Base-by-base conservation (phyloP, 805 yeast genomes). In the Wickerhamomyces chaumierensis region DNA sequence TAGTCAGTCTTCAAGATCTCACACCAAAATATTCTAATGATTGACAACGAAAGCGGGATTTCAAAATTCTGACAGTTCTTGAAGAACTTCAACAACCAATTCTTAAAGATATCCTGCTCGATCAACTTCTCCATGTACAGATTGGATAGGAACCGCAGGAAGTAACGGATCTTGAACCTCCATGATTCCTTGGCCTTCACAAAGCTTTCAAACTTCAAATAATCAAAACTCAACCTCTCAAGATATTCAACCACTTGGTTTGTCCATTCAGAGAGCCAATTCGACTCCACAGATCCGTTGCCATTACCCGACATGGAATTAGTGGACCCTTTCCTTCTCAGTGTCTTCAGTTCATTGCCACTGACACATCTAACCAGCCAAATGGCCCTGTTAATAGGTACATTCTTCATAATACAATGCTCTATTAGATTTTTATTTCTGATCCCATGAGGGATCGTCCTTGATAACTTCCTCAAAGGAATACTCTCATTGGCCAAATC, bases 321-420 rank as follows among this genome's bases (percentile, higher is more conserved):
- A 5, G 56, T 38, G 3, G 52, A 56, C 17, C 65, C 68, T 43
- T 71, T 75, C 34, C 83, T 58, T 44, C 69, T 71, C 36, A 78
- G 49, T 14, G 74, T 75, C 20, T 82, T 57, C 27, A 76, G 65
- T 48, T 86, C 95, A 45, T 87, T 82, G 12, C 83, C 78, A 18
- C 88, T 78, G 3, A 88, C 85, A 57, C 96, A 85, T 45, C 84
- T 75, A 3, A 90, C 81, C 42, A 92, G 71, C 98, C 98, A 90
- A 2, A 90, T 58, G 0, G 96, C 95, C 42, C 96, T 65, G n/a
- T 71, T 55, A 2, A 81, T 62, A 0, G 97, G 96, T 0, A 90
- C 78, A 27, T 63, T 61, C 51, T 79, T 78, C 18, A 62, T 51
- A 42, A 81, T 70, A 45, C 94, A 71, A 43, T 79, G 83, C 45